phyloP scores from a whole-genome alignment of 441 rosid species.

The Euphorbia corollata region DNA sequence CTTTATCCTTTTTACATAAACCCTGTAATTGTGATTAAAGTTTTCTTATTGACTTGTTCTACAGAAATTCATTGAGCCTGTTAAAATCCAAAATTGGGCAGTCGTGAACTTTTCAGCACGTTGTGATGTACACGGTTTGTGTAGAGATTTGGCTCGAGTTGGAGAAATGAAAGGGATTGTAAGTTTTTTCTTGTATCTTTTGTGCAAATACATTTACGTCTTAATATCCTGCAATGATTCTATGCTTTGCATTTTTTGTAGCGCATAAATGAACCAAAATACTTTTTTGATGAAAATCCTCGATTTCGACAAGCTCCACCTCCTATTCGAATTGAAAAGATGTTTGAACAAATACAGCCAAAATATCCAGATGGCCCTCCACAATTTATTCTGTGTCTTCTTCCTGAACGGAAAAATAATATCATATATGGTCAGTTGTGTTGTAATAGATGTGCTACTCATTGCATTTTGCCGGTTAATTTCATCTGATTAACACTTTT shows the following conservation, averaged over 20 bases:
- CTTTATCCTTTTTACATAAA: conserved; percentile 13
- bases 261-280: conserved; percentile 37
- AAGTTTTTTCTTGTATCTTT: conserved; percentile 23
- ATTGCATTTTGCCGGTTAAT: neutral
- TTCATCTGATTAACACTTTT: neutral
- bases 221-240: conserved; percentile 8
- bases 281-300: conserved; percentile 49
- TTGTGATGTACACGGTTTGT: conserved; percentile 40
- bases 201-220: neutral
- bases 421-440: conserved; percentile 52
- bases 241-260: conserved; percentile 21
- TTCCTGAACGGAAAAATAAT: conserved; percentile 62
- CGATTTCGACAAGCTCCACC: conserved; percentile 45
- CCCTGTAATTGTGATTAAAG: neutral
- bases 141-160: conserved; percentile 39
- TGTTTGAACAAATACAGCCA: conserved; percentile 55
- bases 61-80: conserved; percentile 53
- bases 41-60: conserved; percentile 6
- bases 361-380: conserved; percentile 60
- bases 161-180: conserved; percentile 64
- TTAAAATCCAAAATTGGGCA: conserved; percentile 52
- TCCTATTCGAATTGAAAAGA: conserved; percentile 53
- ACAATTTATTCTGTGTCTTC: conserved; percentile 54
- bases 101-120: conserved; percentile 70
- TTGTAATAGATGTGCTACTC: too few species aligned